Base-by-base conservation (phyloP, 176 grass and related monocot species). In the Paspalum vaginatum region DNA sequence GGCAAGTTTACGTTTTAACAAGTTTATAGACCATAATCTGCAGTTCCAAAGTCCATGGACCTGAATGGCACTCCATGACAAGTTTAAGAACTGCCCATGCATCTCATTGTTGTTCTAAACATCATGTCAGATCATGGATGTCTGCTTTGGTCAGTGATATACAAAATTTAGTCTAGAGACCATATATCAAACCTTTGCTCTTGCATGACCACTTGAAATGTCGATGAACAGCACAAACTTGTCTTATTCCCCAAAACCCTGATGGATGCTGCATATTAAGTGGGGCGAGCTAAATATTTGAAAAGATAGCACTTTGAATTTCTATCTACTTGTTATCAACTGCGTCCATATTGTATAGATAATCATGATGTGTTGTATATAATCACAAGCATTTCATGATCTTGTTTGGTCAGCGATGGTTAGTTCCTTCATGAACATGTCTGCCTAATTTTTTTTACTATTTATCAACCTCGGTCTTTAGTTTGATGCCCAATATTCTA, bases 281-380 rank as follows among this genome's bases (percentile, higher is more conserved):
- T 40, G 20, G n/a, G 64, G 12, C 7, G n/a, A 66, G 16, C 41
- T 2, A 54, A 65, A 37, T 45, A 74, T 71, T 62, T 74, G 26
- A 21, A 60, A 45, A 74, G 11, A 65, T 42, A 52, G 20, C 14
- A 65, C 9, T 42, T 26, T n/a, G 43, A 15, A 17, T 43, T 68
- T 70, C 38, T 48, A 43, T 48, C 62, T 59, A 15, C 37, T 58
- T 61, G 16, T 55, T 61, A 65, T 80, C 59, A 80, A 22, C 39
- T 25, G 43, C 60, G 40, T 7, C 9, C 9, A 1, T 24, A 10
- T 70, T 58, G 21, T 73, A 51, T 45, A 74, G 13, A 66, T 57
- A 57, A 75, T 61, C 41, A 43, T 74, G 37, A 1, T 8, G 2
- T 57, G 10, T 48, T 71, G 40, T 80, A 53, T 39, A 74, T 65